Evolutionary conservation across 2,329 filamentous ascomycete genomes (phyloP), one percentile per base, ranked within the genome.

Genomic region (Sphaceloma murrayae): DNA sequence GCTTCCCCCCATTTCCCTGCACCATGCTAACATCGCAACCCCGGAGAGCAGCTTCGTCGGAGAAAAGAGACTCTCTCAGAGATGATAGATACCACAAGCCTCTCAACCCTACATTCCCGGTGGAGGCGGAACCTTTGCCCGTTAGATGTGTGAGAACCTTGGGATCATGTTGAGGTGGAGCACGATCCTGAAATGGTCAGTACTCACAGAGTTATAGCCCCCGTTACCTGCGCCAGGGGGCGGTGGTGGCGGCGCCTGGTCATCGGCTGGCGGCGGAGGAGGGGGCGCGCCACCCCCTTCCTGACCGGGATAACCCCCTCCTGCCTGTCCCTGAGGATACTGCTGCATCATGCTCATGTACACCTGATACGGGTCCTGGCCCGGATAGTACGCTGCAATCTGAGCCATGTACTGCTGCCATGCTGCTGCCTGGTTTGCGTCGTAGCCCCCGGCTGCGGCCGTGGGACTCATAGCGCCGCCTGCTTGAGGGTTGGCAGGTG

Each of bases 311-410:
- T 38, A 46, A 31, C 44, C 44, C 11, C 31, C 49, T 19, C 47
- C 43, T 31, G 50, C 47, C 29, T 53, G 51, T n/a, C 11, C 34
- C 27, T 51, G 47, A 17, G 40, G 40, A 17, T 49, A 51, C 39
- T 51, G 45, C 27, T 45, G 45, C 46, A 51, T 49, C 49, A 48
- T 48, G 34, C 46, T 50, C 21, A 45, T 34, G 43, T 51, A 51
- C 19, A 46, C 46, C 33, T 51, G 46, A 31, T 49, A 94, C 44
- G 87, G 88, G 49, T 87, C 87, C 54, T 89, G 94, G 9, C 84
- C 80, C 27, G 86, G 86, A 61, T 94, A 94, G 0, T 29, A 16
- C 13, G 8, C 7, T 6, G 36, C 22, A 14, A 40, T 27, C 24
- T 40, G 36, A 7, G 22, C 24, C 36, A 40, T 17, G 36, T 40